Conservation (phyloP, 108 stramenopile genomes). For the Nannochloropsis salina region DNA sequence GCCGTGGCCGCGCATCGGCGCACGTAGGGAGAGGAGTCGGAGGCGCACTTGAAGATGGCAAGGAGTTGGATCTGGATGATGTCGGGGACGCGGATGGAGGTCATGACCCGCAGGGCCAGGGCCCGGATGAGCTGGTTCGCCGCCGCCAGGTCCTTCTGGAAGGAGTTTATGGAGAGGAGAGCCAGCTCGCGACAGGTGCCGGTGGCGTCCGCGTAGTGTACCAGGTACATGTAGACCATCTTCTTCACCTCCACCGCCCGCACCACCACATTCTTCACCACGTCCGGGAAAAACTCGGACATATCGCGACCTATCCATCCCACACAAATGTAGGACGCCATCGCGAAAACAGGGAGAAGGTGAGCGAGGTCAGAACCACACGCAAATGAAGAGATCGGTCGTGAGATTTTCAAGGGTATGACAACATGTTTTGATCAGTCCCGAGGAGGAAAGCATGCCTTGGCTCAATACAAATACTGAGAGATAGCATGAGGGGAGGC, state of each 20-base stretch:
- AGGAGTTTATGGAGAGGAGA: slow-evolving; percentile 86
- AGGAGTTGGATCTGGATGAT: slow-evolving; percentile 94
- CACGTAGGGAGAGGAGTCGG: slow-evolving; percentile 88
- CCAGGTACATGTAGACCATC: slow-evolving; percentile 98
- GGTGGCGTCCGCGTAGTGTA: slow-evolving; percentile 64
- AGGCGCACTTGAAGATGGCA: slow-evolving; percentile 82
- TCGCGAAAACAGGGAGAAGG: neutral
- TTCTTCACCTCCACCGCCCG: slow-evolving; percentile 88
- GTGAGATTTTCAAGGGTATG: neutral
- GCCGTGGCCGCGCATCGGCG: slow-evolving; percentile 95
- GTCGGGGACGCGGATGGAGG: slow-evolving; percentile 86
- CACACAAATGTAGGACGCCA: too few species aligned
- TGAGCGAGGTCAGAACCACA: neutral
- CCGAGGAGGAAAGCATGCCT: too few species aligned
- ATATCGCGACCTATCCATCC: slow-evolving; percentile 65
- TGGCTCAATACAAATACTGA: too few species aligned
- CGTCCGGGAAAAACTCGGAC: slow-evolving; percentile 90
- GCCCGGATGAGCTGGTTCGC: slow-evolving; percentile 80
- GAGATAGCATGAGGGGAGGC: too few species aligned
- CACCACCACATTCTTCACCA: slow-evolving; percentile 77
- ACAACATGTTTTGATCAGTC: neutral
- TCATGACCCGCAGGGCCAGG: slow-evolving; percentile 88
- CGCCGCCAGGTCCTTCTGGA: slow-evolving; percentile 91
- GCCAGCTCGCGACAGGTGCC: slow-evolving; percentile 83
- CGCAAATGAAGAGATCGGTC: neutral